Evolutionary conservation across 768 basidiomycete species (phyloP).

Genomic region (Rubroboletus satanas): DNA sequence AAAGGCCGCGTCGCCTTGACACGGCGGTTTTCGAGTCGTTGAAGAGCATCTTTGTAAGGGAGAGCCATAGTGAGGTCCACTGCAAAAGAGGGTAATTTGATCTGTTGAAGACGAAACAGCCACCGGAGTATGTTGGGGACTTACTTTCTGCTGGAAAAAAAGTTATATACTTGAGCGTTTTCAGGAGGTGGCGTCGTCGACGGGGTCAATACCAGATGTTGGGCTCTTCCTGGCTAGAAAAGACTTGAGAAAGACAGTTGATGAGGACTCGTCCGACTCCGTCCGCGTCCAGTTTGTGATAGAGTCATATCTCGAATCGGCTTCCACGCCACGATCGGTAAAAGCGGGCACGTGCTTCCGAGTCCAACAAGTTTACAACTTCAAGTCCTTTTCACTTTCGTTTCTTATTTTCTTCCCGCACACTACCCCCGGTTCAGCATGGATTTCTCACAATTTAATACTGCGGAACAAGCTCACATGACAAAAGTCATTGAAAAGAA

Average conservation of each 20-base stretch:
- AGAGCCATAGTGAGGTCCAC: slow-evolving; percentile 60
- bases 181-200: background rate
- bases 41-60: slow-evolving; percentile 73
- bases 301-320: background rate
- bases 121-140: background rate
- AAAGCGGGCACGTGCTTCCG: slow-evolving; percentile 10
- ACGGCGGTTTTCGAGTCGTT: slow-evolving; percentile 80
- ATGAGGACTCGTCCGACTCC: background rate
- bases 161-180: slow-evolving; percentile 14
- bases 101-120: slow-evolving; percentile 19
- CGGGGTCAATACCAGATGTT: slow-evolving; percentile 12
- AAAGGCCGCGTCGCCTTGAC: slow-evolving; percentile 85
- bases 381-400: background rate
- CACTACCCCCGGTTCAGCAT: slow-evolving; percentile 38
- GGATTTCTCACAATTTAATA: slow-evolving; percentile 90
- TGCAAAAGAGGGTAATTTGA: slow-evolving; percentile 6
- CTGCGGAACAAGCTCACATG: slow-evolving; percentile 95
- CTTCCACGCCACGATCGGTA: slow-evolving; percentile 11
- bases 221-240: background rate
- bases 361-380: background rate
- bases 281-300: background rate
- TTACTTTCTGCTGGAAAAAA: slow-evolving; percentile 16
- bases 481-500: slow-evolving; percentile 92
- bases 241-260: background rate
- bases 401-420: background rate